phyloP scores from a whole-genome alignment of 2,329 filamentous ascomycete species.

The Bipolaris oryzae region DNA sequence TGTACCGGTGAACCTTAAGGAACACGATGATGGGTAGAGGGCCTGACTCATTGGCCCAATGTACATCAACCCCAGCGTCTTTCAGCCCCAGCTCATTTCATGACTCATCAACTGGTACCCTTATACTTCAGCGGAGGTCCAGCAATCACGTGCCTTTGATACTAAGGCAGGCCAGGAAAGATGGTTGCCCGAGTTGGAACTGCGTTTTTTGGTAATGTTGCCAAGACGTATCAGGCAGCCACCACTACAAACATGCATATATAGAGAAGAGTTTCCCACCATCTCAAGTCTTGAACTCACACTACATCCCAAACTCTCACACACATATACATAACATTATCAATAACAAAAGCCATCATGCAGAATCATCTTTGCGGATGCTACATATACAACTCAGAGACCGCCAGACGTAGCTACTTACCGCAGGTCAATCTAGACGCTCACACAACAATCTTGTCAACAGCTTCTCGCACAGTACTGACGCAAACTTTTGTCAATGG shows the following conservation, averaged over 20 bases:
- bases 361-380: conserved; percentile 1
- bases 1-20: neutral
- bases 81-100: neutral
- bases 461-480: conserved; percentile 6
- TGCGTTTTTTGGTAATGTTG: neutral
- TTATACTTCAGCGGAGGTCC: neutral
- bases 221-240: neutral
- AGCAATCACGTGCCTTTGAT: neutral
- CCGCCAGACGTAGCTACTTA: conserved; percentile 1
- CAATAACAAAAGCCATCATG: neutral
- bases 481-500: conserved; percentile 7
- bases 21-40: neutral
- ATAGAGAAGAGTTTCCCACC: neutral
- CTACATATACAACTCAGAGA: neutral
- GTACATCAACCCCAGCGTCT: neutral
- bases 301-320: too few relatives aligned
- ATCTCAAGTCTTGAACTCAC: neutral
- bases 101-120: neutral
- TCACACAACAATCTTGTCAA: conserved; percentile 7
- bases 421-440: conserved; percentile 7
- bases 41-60: neutral
- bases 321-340: neutral
- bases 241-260: neutral
- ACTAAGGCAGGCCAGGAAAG: too few relatives aligned
- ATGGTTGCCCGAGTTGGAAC: neutral